These are phyloP conservation scores for Arthrobotrys entomopaga DNA, from an alignment of 2,329 filamentous ascomycete species.

Conservation along the genomic window DNA sequence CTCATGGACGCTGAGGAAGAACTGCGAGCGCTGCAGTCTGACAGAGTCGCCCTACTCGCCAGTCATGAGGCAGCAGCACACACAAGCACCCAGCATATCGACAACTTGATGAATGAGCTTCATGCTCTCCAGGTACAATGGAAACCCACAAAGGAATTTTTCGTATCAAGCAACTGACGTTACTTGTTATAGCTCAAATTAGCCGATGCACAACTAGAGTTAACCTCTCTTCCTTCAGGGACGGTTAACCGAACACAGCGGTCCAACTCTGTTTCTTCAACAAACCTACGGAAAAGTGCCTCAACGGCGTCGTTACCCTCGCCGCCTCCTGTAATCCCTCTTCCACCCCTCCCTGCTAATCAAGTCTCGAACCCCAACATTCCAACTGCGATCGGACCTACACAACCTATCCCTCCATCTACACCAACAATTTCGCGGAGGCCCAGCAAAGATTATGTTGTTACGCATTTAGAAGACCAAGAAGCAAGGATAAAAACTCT, in stretches of 20 bases:
- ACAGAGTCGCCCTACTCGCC: conserved; percentile 71
- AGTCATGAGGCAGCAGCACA: conserved; percentile 67
- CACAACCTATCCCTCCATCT: conserved; percentile 65
- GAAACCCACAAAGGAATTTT: neutral
- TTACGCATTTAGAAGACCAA: conserved; percentile 90
- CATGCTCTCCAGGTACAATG: conserved; percentile 75
- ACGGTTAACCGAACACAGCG: conserved; percentile 65
- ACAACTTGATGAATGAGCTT: conserved; percentile 75
- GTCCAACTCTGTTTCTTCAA: conserved; percentile 69
- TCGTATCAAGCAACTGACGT: conserved; percentile 53
- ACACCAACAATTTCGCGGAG: conserved; percentile 74
- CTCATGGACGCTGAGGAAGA: conserved; percentile 62
- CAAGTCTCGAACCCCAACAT: conserved; percentile 19
- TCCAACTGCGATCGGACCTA: conserved; percentile 63
- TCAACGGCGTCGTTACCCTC: conserved; percentile 88
- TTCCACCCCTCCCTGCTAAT: conserved; percentile 79
- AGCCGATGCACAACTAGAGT: conserved; percentile 67
- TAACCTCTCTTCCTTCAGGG: conserved; percentile 59
- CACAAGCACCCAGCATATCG: conserved; percentile 75
- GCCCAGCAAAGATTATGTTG: conserved; percentile 81
- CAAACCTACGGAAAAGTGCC: conserved; percentile 83
- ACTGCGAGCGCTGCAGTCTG: conserved; percentile 70
- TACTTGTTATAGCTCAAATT: conserved; percentile 68
- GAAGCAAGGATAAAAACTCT: conserved; percentile 94
- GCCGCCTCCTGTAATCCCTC: conserved; percentile 92